Evolutionary conservation across 192 early-diverging fungal species (phyloP).

Genomic region (Coemansia sp.): DNA sequence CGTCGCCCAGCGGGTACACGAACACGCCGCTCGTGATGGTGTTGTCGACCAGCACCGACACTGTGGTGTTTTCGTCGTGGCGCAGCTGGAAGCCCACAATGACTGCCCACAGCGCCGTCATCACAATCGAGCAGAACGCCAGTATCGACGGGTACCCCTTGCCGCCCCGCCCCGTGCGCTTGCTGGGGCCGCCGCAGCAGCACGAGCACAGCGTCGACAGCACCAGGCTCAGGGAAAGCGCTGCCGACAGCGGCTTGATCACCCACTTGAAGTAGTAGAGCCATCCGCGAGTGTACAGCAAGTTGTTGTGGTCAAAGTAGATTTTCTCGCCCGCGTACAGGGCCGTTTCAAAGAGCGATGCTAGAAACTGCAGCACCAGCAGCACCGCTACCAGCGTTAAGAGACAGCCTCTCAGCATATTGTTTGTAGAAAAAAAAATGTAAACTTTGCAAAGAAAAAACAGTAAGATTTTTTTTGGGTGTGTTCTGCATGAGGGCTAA

Average conservation of each 20-base stretch:
- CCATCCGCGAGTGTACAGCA: conserved; percentile 48
- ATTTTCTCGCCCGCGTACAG: conserved; percentile 48
- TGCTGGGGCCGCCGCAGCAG: conserved; percentile 36
- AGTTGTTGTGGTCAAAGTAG: conserved; percentile 39
- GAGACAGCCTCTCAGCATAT: conserved; percentile 29
- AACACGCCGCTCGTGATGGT: conserved; percentile 10
- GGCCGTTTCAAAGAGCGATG: conserved; percentile 45
- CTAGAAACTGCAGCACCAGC: conserved; percentile 31
- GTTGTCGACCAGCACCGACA: conserved; percentile 18
- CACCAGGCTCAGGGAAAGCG: conserved; percentile 29
- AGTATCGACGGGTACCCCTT: conserved; percentile 26
- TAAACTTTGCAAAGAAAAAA: too few relatives aligned
- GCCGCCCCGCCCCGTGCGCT: conserved; percentile 18
- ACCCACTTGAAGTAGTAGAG: conserved; percentile 55
- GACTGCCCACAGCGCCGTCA: conserved; percentile 49
- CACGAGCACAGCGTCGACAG: conserved; percentile 43
- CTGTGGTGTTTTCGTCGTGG: conserved; percentile 24
- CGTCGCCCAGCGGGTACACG: conserved; percentile 47
- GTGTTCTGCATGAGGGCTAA: too few relatives aligned
- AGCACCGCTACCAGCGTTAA: conserved; percentile 28
- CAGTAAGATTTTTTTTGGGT: too few relatives aligned
- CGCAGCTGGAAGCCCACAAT: conserved; percentile 44
- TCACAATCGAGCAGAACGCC: conserved; percentile 32
- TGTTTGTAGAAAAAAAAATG: neutral
- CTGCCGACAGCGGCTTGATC: conserved; percentile 45